Conservation (phyloP, 129 eudicot genomes). For the Gnaphalium uliginosum region DNA sequence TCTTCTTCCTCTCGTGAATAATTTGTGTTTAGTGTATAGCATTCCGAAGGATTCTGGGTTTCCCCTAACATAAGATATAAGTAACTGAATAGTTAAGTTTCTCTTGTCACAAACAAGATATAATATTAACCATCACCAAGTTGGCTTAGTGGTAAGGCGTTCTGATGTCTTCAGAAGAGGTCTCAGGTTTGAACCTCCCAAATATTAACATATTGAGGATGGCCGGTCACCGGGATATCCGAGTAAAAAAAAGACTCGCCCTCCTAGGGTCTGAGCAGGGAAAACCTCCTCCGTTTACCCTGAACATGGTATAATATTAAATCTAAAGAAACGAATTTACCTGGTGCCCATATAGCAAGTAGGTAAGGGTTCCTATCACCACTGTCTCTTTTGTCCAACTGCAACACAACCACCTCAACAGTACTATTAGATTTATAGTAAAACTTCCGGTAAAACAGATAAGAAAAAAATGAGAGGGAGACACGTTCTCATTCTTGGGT, state of each 20-base stretch:
- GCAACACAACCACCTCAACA: constrained; percentile 16
- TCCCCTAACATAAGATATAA: constrained; percentile 7
- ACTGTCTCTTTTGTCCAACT: constrained; percentile 44
- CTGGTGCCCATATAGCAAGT: constrained; percentile 47
- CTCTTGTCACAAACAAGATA: background rate
- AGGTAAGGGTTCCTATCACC: constrained; percentile 49
- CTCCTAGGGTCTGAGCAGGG: too few species aligned
- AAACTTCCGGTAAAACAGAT: background rate
- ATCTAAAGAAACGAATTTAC: constrained; percentile 4
- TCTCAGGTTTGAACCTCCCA: too few species aligned
- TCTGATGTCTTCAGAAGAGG: too few species aligned
- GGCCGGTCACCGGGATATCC: too few species aligned
- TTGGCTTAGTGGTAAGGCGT: too few species aligned
- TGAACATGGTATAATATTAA: background rate
- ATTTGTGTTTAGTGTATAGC: background rate
- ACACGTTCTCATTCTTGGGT: too few species aligned
- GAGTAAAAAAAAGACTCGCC: too few species aligned
- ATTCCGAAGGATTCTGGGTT: background rate
- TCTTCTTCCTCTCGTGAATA: constrained; percentile 16
- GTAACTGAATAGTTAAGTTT: background rate
- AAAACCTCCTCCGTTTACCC: too few species aligned
- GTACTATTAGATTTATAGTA: background rate
- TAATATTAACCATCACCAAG: too few species aligned
- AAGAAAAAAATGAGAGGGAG: too few species aligned
- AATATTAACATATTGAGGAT: too few species aligned